phyloP scores from a whole-genome alignment of 2,329 filamentous ascomycete species.

The Colletotrichum musae region DNA sequence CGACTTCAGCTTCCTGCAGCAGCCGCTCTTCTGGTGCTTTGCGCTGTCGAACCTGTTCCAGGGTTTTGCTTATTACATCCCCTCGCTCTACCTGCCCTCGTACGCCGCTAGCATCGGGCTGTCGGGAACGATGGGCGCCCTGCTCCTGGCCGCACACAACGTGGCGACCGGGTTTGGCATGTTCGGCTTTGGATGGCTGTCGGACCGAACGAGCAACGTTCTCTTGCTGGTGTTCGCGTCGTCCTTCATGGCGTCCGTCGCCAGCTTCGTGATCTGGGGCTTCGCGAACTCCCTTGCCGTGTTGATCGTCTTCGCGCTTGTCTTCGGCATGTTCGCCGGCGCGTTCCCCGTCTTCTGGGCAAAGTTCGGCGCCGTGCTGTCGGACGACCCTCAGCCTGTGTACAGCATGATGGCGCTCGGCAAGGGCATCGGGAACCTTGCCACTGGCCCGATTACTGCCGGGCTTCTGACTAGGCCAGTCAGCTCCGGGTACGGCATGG shows the following conservation, averaged over 20 bases:
- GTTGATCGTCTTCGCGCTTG: constrained; percentile 65
- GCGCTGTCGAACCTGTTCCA: constrained; percentile 65
- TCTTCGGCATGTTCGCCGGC: constrained; percentile 72
- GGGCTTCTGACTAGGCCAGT: constrained; percentile 41
- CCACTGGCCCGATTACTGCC: constrained; percentile 46
- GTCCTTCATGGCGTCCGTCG: constrained; percentile 62
- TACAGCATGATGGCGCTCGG: constrained; percentile 49
- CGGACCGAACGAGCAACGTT: constrained; percentile 61
- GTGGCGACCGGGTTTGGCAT: constrained; percentile 61
- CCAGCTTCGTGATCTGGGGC: constrained; percentile 69
- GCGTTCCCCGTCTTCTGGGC: constrained; percentile 46
- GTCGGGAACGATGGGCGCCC: constrained; percentile 57
- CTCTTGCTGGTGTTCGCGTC: constrained; percentile 59
- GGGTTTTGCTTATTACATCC: constrained; percentile 68
- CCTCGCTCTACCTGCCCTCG: constrained; percentile 66
- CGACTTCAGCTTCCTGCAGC: constrained; percentile 44
- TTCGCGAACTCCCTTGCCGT: constrained; percentile 59
- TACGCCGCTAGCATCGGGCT: constrained; percentile 60
- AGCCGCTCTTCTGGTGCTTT: constrained; percentile 52
- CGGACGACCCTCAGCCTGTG: constrained; percentile 46
- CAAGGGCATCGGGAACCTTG: constrained; percentile 49
- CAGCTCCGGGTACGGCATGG: constrained; percentile 32
- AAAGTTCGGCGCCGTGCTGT: constrained; percentile 47
- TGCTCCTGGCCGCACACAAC: constrained; percentile 66
- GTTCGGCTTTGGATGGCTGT: constrained; percentile 61